phyloP scores from a whole-genome alignment of 805 yeast species.

The Starmerella bombi region DNA sequence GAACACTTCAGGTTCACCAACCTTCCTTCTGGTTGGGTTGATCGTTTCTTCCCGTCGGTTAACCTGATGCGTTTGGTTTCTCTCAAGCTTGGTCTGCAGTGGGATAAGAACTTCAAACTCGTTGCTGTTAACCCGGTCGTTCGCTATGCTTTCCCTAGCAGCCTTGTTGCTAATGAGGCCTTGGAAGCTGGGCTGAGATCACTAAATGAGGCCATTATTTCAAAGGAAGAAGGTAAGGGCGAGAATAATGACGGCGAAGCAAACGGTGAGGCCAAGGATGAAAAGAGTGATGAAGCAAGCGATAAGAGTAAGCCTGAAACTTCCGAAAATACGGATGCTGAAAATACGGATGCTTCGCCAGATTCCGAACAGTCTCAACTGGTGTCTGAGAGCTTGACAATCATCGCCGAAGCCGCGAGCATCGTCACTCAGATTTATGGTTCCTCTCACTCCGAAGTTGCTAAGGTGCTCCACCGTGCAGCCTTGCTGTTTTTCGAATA shows the following conservation, averaged over 20 bases:
- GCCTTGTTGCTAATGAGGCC: slow-evolving; percentile 61
- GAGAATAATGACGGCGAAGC: slow-evolving; percentile 1
- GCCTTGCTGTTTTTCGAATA: slow-evolving; percentile 52
- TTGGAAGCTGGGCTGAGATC: slow-evolving; percentile 29
- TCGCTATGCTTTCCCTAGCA: slow-evolving; percentile 54
- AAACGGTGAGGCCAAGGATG: neutral
- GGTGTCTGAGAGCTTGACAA: slow-evolving; percentile 36
- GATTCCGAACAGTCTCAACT: neutral
- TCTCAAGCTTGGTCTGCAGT: slow-evolving; percentile 72
- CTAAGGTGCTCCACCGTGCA: slow-evolving; percentile 50
- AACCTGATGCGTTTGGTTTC: slow-evolving; percentile 57
- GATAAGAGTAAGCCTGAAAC: neutral
- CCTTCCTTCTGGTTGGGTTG: slow-evolving; percentile 40
- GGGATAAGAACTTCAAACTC: slow-evolving; percentile 50
- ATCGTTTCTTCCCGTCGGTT: neutral
- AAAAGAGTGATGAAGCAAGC: neutral
- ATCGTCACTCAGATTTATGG: slow-evolving; percentile 79
- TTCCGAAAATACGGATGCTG: neutral
- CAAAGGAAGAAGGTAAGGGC: neutral
- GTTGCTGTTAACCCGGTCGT: slow-evolving; percentile 59
- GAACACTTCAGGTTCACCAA: slow-evolving; percentile 49
- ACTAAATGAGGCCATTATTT: slow-evolving; percentile 5
- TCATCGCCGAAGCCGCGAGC: slow-evolving; percentile 55
- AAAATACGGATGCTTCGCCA: neutral
- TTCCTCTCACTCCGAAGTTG: slow-evolving; percentile 61